A percentile compares a stretch with the other conserved stretches of the same genome.
Evolutionary conservation across 148 eudicot species (phyloP).

Genomic region (Nyssa sinensis): DNA sequence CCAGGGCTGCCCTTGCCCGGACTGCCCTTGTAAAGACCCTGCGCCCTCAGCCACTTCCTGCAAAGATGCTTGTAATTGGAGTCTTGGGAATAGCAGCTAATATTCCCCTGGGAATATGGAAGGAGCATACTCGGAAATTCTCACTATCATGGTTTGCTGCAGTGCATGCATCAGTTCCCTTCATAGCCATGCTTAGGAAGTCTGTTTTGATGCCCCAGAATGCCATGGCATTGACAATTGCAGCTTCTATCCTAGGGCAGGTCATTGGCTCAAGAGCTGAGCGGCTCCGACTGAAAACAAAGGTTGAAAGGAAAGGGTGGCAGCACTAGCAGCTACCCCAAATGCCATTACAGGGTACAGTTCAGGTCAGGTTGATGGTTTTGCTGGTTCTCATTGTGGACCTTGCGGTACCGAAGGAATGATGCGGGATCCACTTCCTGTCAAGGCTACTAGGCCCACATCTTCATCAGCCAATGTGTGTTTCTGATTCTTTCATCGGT

Average conservation of each 20-base stretch:
- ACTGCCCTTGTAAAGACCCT: constrained; percentile 63
- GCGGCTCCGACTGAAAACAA: constrained; percentile 47
- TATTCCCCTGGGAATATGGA: constrained; percentile 76
- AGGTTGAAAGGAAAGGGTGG: constrained; percentile 26
- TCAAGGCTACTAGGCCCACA: constrained; percentile 19
- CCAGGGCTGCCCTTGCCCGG: constrained; percentile 77
- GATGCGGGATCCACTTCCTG: constrained; percentile 24
- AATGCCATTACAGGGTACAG: constrained; percentile 12
- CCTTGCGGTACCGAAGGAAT: constrained; percentile 36
- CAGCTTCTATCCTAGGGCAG: constrained; percentile 76
- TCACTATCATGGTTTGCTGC: constrained; percentile 77
- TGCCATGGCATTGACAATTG: constrained; percentile 77
- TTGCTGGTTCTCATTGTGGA: constrained; percentile 16
- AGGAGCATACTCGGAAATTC: constrained; percentile 72
- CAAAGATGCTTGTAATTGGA: constrained; percentile 61
- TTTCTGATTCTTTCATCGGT: constrained; percentile 20
- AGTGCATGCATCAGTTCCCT: constrained; percentile 83
- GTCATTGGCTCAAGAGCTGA: constrained; percentile 81
- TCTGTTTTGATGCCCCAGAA: constrained; percentile 75
- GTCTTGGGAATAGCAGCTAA: constrained; percentile 71
- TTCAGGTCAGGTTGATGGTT: constrained; percentile 16
- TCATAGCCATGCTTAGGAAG: constrained; percentile 85
- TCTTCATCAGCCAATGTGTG: constrained; percentile 42
- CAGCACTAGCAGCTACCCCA: constrained; percentile 13
- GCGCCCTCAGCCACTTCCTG: constrained; percentile 71